These are phyloP conservation scores for Phylloporus sp. DNA, from an alignment of 768 basidiomycete genomes.

Conservation along the genomic window DNA sequence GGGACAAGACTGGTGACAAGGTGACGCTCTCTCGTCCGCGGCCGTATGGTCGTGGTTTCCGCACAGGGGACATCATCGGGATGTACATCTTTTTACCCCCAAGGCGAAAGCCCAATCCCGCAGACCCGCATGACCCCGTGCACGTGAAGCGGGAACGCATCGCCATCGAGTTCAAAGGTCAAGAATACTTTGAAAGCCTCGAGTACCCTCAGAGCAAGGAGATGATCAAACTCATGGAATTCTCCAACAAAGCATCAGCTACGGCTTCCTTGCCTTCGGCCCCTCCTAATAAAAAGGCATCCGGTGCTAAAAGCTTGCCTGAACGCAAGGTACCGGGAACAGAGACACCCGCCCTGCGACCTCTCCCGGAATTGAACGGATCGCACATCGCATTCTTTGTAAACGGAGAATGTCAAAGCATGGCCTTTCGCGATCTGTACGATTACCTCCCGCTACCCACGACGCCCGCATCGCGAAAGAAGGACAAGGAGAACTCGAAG, in stretches of 20 bases:
- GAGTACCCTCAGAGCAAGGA: slow-evolving; percentile 89
- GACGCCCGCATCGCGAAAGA: slow-evolving; percentile 50
- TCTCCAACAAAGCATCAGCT: slow-evolving; percentile 53
- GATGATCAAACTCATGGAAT: slow-evolving; percentile 86
- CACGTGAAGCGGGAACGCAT: slow-evolving; percentile 85
- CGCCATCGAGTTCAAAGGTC: slow-evolving; percentile 93
- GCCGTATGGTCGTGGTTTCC: slow-evolving; percentile 69
- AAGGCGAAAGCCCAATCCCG: slow-evolving; percentile 48
- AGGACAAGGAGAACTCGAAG: slow-evolving; percentile 52
- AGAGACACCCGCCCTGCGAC: slow-evolving; percentile 44
- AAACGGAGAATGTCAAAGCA: slow-evolving; percentile 80
- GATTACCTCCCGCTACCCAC: slow-evolving; percentile 82
- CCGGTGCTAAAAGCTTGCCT: slow-evolving; percentile 63
- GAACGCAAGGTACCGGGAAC: slow-evolving; percentile 41
- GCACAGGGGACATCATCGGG: slow-evolving; percentile 84
- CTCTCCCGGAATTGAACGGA: slow-evolving; percentile 61
- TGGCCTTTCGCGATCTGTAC: slow-evolving; percentile 84
- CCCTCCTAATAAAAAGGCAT: slow-evolving; percentile 55
- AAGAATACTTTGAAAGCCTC: slow-evolving; percentile 90
- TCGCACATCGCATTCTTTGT: slow-evolving; percentile 87
- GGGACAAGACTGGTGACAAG: slow-evolving; percentile 92
- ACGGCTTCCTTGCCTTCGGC: slow-evolving; percentile 53
- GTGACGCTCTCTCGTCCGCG: slow-evolving; percentile 77
- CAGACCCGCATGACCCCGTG: slow-evolving; percentile 75
- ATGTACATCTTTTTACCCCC: slow-evolving; percentile 89